These are phyloP conservation scores for Tulasnella sp. DNA, from an alignment of 768 basidiomycete species.

Conservation along the genomic window DNA sequence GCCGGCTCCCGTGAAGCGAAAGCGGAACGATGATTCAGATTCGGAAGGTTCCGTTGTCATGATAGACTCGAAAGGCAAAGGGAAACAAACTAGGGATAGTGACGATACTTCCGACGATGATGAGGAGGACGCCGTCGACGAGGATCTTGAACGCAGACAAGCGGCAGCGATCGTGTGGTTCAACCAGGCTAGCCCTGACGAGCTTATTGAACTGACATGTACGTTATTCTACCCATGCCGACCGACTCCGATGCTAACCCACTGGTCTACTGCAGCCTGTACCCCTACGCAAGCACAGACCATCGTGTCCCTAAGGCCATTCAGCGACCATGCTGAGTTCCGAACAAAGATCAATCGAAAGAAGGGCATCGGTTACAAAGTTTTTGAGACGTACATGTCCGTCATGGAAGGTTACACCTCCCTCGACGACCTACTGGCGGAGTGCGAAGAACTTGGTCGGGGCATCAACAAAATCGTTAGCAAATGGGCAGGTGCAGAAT, in stretches of 20 bases:
- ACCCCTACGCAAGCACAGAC: slow-evolving; percentile 71
- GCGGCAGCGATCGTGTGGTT: slow-evolving; percentile 41
- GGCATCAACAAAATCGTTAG: slow-evolving; percentile 68
- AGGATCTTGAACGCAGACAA: slow-evolving; percentile 33
- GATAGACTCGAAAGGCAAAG: slow-evolving; percentile 5
- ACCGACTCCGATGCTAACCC: neutral
- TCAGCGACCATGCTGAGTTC: slow-evolving; percentile 68
- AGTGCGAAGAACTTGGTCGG: slow-evolving; percentile 82
- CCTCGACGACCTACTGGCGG: slow-evolving; percentile 82
- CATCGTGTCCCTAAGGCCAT: slow-evolving; percentile 77
- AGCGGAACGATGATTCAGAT: neutral
- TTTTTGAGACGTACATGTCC: slow-evolving; percentile 85
- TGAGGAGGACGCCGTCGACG: slow-evolving; percentile 32
- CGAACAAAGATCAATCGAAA: slow-evolving; percentile 79
- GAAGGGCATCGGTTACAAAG: slow-evolving; percentile 83
- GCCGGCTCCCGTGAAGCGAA: neutral
- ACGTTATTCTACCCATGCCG: slow-evolving; percentile 25
- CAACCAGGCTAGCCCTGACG: slow-evolving; percentile 40
- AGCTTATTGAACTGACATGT: slow-evolving; percentile 45
- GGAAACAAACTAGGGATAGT: neutral
- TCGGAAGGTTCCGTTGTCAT: neutral
- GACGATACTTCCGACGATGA: slow-evolving; percentile 32
- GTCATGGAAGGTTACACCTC: slow-evolving; percentile 82
- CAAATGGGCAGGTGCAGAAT: slow-evolving; percentile 54
- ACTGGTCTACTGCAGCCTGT: slow-evolving; percentile 44